Evolutionary conservation across 345 rosid species (phyloP), one percentile per base, ranked within the genome.

Genomic region (Eucalyptus globulus): DNA sequence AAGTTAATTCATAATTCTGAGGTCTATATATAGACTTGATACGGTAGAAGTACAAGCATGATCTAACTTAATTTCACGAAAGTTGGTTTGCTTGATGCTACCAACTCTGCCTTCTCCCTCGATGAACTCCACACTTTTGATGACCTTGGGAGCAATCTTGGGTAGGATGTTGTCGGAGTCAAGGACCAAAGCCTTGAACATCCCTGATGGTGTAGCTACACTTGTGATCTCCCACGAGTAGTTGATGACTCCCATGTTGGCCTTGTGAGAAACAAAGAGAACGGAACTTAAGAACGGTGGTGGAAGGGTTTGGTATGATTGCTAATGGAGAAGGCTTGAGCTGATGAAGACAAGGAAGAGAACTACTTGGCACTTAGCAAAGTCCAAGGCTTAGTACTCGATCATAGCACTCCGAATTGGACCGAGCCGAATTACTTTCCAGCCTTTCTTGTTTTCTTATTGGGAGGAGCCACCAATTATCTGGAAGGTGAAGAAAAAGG

Each of bases 61-160:
- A 22, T 43, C 86, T 11, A 19, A 60, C 87, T 5, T 12, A 69
- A 56, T 88, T 86, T 86, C 87, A 43, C 6, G 12, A 16, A 34
- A 88, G 80, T 60, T 92, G 40, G 89, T 37, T 43, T 90, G 31
- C 87, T 65, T 93, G 88, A 92, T 89, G 89, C 88, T 92, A 34
- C 93, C 93, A 27, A 91, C 90, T 21, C 93, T 93, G 17, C 95
- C 95, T 87, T 91, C 88, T 6, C 95, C 95, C 90, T 92, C 87
- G 12, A 93, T 50, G 54, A 80, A 85, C 87, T 91, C 90, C 19
- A 90, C 19, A 21, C 80, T 89, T 54, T 91, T 87, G 54, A 93
- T 9, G n/a, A 76, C 90, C 12, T 90, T 87, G 26, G 92, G 94
- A 80, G 89, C 11, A 21, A 91, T 37, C 87, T 81, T 91, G n/a